A percentile compares a stretch with the other conserved stretches of the same genome.
These are phyloP conservation scores for Blastobotrys ciferrii DNA, from an alignment of 1,139 yeast species.

Conservation along the genomic window DNA sequence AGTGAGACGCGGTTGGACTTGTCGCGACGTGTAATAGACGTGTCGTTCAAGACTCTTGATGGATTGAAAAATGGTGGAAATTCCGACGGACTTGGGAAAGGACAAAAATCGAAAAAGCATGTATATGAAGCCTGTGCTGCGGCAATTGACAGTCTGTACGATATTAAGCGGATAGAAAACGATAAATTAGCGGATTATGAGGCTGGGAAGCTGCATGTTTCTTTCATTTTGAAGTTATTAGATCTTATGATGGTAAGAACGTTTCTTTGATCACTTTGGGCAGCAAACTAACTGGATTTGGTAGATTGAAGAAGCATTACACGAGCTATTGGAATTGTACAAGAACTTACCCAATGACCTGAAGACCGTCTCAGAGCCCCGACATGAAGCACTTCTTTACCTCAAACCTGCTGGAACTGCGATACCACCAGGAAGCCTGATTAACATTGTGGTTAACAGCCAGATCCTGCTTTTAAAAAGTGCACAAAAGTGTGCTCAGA, in stretches of 20 bases:
- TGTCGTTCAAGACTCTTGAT: conserved; percentile 17
- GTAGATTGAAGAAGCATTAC: conserved; percentile 18
- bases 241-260: conserved; percentile 21
- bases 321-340: conserved; percentile 19
- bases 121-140: conserved; percentile 20
- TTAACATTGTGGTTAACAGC: conserved; percentile 19
- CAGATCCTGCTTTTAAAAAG: conserved; percentile 22
- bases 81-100: conserved; percentile 8
- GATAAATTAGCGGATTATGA: conserved; percentile 9
- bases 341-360: conserved; percentile 10
- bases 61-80: conserved; percentile 14
- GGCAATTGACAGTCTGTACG: conserved; percentile 19
- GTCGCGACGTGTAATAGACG: conserved; percentile 17
- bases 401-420: neutral
- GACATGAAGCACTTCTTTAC: conserved; percentile 6
- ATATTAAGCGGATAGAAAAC: neutral
- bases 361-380: conserved; percentile 2
- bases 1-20: conserved; percentile 15
- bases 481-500: conserved; percentile 17
- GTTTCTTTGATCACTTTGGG: neutral
- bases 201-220: conserved; percentile 24
- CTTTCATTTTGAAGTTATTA: conserved; percentile 22
- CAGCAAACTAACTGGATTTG: neutral
- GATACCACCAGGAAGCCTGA: conserved; percentile 4
- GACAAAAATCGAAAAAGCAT: conserved; percentile 15